These are phyloP conservation scores for Tetrahymena elliotti DNA, from an alignment of 73 alveolate genomes.

Conservation along the genomic window DNA sequence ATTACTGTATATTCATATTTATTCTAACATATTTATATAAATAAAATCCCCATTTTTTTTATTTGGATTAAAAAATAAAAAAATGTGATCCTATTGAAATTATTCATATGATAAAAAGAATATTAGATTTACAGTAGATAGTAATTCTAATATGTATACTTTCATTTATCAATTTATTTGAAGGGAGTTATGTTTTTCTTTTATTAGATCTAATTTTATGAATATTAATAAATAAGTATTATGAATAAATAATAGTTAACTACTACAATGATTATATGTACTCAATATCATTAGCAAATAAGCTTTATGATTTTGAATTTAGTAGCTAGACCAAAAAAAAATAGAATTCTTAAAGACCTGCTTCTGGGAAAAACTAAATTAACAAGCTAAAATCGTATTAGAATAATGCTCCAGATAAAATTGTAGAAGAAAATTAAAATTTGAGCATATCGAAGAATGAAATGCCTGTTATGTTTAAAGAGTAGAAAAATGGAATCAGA, in stretches of 20 bases:
- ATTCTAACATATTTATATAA: too few relatives aligned
- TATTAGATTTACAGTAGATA: too few relatives aligned
- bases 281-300: neutral
- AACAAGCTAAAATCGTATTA: neutral
- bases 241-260: neutral
- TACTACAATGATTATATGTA: neutral
- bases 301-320: neutral
- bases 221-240: too few relatives aligned
- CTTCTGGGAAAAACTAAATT: neutral
- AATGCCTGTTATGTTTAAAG: neutral
- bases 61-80: too few relatives aligned
- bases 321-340: neutral
- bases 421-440: neutral
- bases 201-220: too few relatives aligned
- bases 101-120: too few relatives aligned
- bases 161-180: too few relatives aligned
- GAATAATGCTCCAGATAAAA: neutral
- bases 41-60: too few relatives aligned
- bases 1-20: too few relatives aligned
- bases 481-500: neutral
- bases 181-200: too few relatives aligned
- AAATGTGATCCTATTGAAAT: too few relatives aligned
- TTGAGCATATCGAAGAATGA: neutral
- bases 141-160: neutral
- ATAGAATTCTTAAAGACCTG: neutral